Evolutionary conservation across 768 basidiomycete species (phyloP).

Genomic region (Imleria badia): DNA sequence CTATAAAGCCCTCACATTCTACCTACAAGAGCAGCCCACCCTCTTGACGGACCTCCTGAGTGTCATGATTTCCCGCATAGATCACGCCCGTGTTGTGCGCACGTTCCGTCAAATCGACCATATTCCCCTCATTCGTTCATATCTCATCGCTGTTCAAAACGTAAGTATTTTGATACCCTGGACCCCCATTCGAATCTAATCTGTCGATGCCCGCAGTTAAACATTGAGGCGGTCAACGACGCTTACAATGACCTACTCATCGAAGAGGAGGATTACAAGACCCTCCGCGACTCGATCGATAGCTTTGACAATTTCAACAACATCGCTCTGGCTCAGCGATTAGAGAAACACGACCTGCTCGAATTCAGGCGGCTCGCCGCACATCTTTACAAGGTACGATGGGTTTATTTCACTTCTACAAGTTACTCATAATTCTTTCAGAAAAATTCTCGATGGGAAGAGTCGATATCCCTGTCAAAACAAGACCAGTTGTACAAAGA

Average conservation of each 20-base stretch:
- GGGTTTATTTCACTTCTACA: not conserved
- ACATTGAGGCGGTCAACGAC: constrained; percentile 96
- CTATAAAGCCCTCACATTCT: constrained; percentile 94
- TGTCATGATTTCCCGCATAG: constrained; percentile 90
- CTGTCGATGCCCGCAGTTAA: constrained; percentile 58
- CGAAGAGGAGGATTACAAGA: constrained; percentile 99
- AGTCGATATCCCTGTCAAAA: constrained; percentile 92
- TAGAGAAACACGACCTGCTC: constrained; percentile 88
- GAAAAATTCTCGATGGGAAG: constrained; percentile 97
- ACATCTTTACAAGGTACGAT: constrained; percentile 85
- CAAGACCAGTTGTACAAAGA: constrained; percentile 98
- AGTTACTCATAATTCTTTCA: constrained; percentile 27
- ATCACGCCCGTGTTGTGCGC: constrained; percentile 92
- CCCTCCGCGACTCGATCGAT: constrained; percentile 95
- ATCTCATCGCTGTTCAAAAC: constrained; percentile 95
- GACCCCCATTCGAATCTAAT: not conserved
- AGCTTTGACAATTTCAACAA: constrained; percentile 99
- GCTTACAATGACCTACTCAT: constrained; percentile 98
- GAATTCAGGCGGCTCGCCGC: constrained; percentile 96
- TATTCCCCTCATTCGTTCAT: constrained; percentile 91
- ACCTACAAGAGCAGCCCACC: constrained; percentile 90
- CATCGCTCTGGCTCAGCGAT: constrained; percentile 74
- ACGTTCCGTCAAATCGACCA: constrained; percentile 96
- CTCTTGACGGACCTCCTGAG: constrained; percentile 91
- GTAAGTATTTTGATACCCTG: constrained; percentile 41